Base-by-base conservation (phyloP, 176 grass and related monocot genomes). In the Aegilops longissima region DNA sequence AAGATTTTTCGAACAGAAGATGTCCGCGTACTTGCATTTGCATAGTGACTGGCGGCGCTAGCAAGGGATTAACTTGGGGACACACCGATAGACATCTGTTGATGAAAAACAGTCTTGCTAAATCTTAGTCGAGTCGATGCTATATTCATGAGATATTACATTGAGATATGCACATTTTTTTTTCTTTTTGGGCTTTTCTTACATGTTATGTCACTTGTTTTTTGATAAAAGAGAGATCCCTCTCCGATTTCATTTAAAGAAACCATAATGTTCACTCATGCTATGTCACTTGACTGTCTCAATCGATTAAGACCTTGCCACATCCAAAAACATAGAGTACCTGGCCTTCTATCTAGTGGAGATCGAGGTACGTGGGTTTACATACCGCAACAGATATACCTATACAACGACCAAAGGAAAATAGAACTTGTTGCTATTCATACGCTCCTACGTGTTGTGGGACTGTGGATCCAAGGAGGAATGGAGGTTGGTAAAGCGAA, bases 401-500 rank as follows among this genome's bases (percentile, higher is more conserved):
- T 70, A 70, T 6, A 63, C 8, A 68, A 3, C 9, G 4, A 70
- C 9, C 17, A 70, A 40, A 82, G 77, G 12, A 69, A 75, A 45
- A 64, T 81, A 85, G 6, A 38, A 35, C 17, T 12, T 67, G 59
- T 31, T 65, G 35, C 9, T 64, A 65, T 82, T 81, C 25, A 77
- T 77, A 77, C 77, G n/a, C 39, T 69, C 61, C 76, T 80, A 83
- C 17, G 73, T 44, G 42, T 12, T 44, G 42, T 21, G 18, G 54
- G 18, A 3, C 54, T 59, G 18, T 80, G 75, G 74, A 86, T 61
- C 66, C 5, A 62, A 39, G 29, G 12, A 20, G 23, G 40, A 27
- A 62, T 68, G 81, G 89, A 82, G 92, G 76, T 86, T 90, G 77
- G 93, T 92, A 38, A 90, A 63, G 80, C 63, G 76, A 92, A 82